These are phyloP conservation scores for Mallotus nudiflorus DNA, from an alignment of 345 rosid genomes.

Conservation along the genomic window DNA sequence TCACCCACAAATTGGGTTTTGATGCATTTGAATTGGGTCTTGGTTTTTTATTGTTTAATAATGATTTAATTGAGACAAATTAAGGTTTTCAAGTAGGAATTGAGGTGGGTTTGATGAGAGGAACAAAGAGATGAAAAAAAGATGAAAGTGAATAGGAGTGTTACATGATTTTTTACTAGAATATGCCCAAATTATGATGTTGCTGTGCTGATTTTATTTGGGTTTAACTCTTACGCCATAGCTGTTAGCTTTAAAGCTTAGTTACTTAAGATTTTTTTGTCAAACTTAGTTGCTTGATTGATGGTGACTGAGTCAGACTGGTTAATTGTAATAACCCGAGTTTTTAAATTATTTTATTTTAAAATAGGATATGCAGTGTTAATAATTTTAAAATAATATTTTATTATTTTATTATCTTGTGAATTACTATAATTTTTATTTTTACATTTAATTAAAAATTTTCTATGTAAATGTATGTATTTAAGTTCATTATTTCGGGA, in stretches of 20 bases:
- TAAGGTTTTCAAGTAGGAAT: too few species aligned
- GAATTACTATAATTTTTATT: too few species aligned
- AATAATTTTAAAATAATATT: too few species aligned
- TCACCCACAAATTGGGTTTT: slow-evolving; percentile 70
- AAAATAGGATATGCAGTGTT: too few species aligned
- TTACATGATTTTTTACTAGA: background rate
- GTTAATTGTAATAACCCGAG: too few species aligned
- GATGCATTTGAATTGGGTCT: slow-evolving; percentile 32
- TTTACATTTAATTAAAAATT: too few species aligned
- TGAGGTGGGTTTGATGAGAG: slow-evolving; percentile 23
- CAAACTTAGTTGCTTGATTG: too few species aligned
- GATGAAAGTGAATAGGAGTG: slow-evolving; percentile 23
- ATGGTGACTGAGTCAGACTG: background rate
- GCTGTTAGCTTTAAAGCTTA: background rate
- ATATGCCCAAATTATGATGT: background rate
- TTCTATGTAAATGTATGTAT: too few species aligned
- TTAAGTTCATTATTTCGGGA: too few species aligned
- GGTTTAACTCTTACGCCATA: background rate
- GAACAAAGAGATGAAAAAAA: slow-evolving; percentile 12
- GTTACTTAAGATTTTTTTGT: too few species aligned
- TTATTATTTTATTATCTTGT: too few species aligned
- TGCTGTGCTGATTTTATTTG: background rate
- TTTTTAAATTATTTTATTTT: too few species aligned
- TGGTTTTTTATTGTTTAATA: slow-evolving; percentile 34
- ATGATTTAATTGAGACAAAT: slow-evolving; percentile 47